Conservation (phyloP, 1,139 yeast genomes). For the Meyerozyma elateridarum region DNA sequence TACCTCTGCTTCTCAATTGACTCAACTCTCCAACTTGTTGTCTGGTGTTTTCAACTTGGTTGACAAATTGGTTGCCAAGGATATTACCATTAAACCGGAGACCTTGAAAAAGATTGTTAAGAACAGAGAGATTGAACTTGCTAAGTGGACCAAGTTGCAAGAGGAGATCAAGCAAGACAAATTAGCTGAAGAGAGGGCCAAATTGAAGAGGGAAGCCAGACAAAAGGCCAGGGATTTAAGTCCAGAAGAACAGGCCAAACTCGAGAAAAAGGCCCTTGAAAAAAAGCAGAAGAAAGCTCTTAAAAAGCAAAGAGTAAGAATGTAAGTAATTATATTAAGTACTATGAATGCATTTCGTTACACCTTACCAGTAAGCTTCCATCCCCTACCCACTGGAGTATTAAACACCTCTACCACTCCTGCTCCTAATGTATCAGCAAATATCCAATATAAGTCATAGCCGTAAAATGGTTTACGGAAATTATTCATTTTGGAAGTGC, state of each 20-base stretch:
- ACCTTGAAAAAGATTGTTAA: slow-evolving; percentile 69
- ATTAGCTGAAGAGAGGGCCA: slow-evolving; percentile 62
- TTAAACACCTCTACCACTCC: slow-evolving; percentile 63
- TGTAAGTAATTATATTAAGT: slow-evolving; percentile 16
- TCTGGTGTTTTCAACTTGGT: slow-evolving; percentile 49
- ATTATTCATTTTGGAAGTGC: slow-evolving; percentile 33
- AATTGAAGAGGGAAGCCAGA: slow-evolving; percentile 59
- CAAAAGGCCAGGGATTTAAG: slow-evolving; percentile 53
- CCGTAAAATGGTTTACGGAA: slow-evolving; percentile 60
- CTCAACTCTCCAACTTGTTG: slow-evolving; percentile 44
- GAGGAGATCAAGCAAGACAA: slow-evolving; percentile 67
- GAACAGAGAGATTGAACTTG: slow-evolving; percentile 65
- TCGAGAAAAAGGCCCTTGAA: slow-evolving; percentile 58
- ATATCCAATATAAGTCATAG: slow-evolving; percentile 53
- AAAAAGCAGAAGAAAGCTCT: slow-evolving; percentile 39
- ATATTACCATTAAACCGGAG: slow-evolving; percentile 55
- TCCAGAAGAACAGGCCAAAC: slow-evolving; percentile 70
- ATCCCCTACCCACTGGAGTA: slow-evolving; percentile 69
- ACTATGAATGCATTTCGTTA: slow-evolving; percentile 10
- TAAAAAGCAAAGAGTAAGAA: slow-evolving; percentile 38
- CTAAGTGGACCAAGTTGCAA: slow-evolving; percentile 52
- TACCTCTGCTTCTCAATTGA: slow-evolving; percentile 39
- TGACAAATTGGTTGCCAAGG: slow-evolving; percentile 47
- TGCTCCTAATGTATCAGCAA: slow-evolving; percentile 65
- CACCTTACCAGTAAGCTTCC: slow-evolving; percentile 54